These are phyloP conservation scores for Pyrenophora teres DNA, from an alignment of 2,329 filamentous ascomycete species.

Conservation along the genomic window DNA sequence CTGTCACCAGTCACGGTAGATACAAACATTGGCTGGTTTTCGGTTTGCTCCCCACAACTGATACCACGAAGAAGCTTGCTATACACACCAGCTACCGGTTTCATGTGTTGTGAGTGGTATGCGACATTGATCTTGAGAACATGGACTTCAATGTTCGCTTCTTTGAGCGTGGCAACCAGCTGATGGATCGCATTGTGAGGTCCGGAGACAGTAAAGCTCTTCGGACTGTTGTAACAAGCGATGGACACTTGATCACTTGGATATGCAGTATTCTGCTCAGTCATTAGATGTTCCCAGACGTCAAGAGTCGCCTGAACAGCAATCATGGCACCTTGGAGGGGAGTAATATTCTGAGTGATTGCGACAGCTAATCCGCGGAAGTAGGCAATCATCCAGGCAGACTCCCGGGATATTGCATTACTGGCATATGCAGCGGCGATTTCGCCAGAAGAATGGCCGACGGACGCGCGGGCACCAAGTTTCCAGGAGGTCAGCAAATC, in stretches of 20 bases:
- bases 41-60: background rate
- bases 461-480: conserved; percentile 15
- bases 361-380: conserved; percentile 17
- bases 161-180: conserved; percentile 37
- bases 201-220: conserved; percentile 24
- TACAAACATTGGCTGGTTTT: conserved; percentile 2
- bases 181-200: conserved; percentile 42
- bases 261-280: conserved; percentile 3
- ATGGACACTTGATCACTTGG: conserved; percentile 10
- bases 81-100: conserved; percentile 22
- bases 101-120: conserved; percentile 54
- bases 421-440: conserved; percentile 40
- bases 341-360: conserved; percentile 47
- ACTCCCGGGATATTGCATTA: conserved; percentile 14
- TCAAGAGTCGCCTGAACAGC: conserved; percentile 25
- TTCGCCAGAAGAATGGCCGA: conserved; percentile 43
- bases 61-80: conserved; percentile 13
- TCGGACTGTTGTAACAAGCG: conserved; percentile 45
- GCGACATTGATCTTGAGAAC: conserved; percentile 49
- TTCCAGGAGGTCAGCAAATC: conserved; percentile 24
- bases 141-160: conserved; percentile 46
- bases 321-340: conserved; percentile 31
- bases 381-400: conserved; percentile 22
- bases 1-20: conserved; percentile 17
- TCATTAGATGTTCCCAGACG: conserved; percentile 6